Base-by-base conservation (phyloP, 495 filamentous ascomycete genomes). In the Daldinia concentrica region DNA sequence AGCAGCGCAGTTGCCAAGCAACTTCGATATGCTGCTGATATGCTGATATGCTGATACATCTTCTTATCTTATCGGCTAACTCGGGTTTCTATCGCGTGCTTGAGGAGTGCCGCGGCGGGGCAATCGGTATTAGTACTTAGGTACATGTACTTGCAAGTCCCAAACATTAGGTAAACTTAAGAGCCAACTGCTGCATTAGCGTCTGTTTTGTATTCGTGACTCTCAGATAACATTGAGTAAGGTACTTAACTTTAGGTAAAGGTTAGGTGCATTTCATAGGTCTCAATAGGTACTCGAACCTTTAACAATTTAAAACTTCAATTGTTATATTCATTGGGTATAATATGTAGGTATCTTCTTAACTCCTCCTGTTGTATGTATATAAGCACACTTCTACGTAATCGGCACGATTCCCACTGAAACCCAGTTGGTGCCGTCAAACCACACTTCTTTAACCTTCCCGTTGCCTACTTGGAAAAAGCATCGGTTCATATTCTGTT, bases 61-160 rank as follows among this genome's bases (percentile, higher is more conserved):
- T 17, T 17, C 30, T 72, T 72, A 72, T 72, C 69, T 72, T 72
- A 72, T 72, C 69, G 58, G 62, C 52, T 66, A 66, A 45, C 58
- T 58, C 57, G 62, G 67, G 29, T 15, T 58, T 51, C 39, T n/a
- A 52, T 52, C 27, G 45, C 67, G 60, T 56, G 61, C 36, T 56
- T 55, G 41, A 24, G 24, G 34, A n/a, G 37, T 15, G 22, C 41
- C 41, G 43, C 19, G 19, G 43, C 43, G 43, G 43, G 43, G 43
- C 43, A 48, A 24, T 48, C 43, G 43, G 43, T 11, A 3, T 48
- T 24, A 48, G 43, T 48, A 24, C 43, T 48, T 48, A 17, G 19
- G 19, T 45, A 45, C 41, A 1, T 45, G 29, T 11, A 34, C 19
- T 48, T 45, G 41, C 41, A 45, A 19, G 15, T 19, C 17, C 37